phyloP scores from a whole-genome alignment of 2,329 filamentous ascomycete species.

The Cercospora janseana region DNA sequence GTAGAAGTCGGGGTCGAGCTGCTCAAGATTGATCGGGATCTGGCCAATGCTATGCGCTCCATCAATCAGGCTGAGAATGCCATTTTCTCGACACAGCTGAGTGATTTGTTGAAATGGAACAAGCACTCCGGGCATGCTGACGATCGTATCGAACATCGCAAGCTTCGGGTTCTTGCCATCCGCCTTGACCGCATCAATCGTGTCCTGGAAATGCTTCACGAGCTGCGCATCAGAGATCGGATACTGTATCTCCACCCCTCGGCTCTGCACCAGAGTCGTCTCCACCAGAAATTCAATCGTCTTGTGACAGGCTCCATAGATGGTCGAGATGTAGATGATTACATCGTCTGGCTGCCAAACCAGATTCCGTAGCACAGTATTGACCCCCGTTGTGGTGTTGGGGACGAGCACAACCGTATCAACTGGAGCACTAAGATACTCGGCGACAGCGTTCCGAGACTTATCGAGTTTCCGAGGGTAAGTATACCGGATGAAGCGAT shows the following conservation, averaged over 20 bases:
- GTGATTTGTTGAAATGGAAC: conserved; percentile 74
- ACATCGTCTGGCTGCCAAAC: conserved; percentile 68
- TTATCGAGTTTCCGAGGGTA: conserved; percentile 63
- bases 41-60: conserved; percentile 84
- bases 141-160: conserved; percentile 77
- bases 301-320: conserved; percentile 77
- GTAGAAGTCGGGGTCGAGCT: conserved; percentile 78
- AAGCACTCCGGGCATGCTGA: conserved; percentile 72
- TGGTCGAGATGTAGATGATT: conserved; percentile 73
- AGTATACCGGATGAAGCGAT: conserved; percentile 71
- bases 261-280: conserved; percentile 51
- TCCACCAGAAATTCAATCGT: conserved; percentile 72
- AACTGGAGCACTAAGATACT: conserved; percentile 62
- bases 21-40: conserved; percentile 65
- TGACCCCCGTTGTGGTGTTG: conserved; percentile 77
- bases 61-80: conserved; percentile 73
- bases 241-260: conserved; percentile 62
- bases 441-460: conserved; percentile 63
- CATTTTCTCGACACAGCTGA: conserved; percentile 62
- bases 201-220: conserved; percentile 58
- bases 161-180: conserved; percentile 64
- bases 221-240: conserved; percentile 70
- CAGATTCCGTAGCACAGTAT: conserved; percentile 76
- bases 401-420: conserved; percentile 71
- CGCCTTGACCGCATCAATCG: conserved; percentile 52